Conservation (phyloP, 257 asterid genomes). For the Voacanga thouarsii region DNA sequence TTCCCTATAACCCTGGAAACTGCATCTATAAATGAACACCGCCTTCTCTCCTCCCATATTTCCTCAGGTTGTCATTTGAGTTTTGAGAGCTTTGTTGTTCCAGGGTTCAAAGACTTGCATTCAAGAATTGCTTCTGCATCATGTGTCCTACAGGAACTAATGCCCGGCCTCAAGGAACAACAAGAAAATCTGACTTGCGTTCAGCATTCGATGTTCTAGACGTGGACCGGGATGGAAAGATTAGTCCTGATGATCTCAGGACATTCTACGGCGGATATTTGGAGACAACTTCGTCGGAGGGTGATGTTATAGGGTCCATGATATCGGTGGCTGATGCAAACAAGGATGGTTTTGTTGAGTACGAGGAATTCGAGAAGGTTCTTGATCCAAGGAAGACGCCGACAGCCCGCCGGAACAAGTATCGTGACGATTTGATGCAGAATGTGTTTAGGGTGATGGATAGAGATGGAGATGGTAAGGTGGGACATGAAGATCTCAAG, state of each 20-base stretch:
- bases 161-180: constrained; percentile 7
- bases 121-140: not conserved
- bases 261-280: constrained; percentile 47
- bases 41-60: not conserved
- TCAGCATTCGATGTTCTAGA: constrained; percentile 85
- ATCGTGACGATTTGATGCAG: constrained; percentile 44
- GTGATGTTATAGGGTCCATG: constrained; percentile 65
- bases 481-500: constrained; percentile 67
- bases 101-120: too few species aligned
- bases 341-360: constrained; percentile 71
- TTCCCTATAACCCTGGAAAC: too few species aligned
- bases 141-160: constrained; percentile 79
- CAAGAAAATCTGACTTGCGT: constrained; percentile 36
- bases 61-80: not conserved
- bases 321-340: constrained; percentile 61
- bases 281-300: constrained; percentile 1
- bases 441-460: constrained; percentile 84
- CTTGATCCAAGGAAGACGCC: constrained; percentile 19
- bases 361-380: constrained; percentile 81
- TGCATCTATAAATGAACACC: not conserved
- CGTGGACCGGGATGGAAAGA: constrained; percentile 75
- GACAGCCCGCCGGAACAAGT: not conserved
- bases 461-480: constrained; percentile 87
- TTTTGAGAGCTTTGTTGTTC: not conserved
- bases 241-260: constrained; percentile 68